These are phyloP conservation scores for Aspergillus kassunensis DNA, from an alignment of 495 filamentous ascomycete genomes.

Conservation along the genomic window DNA sequence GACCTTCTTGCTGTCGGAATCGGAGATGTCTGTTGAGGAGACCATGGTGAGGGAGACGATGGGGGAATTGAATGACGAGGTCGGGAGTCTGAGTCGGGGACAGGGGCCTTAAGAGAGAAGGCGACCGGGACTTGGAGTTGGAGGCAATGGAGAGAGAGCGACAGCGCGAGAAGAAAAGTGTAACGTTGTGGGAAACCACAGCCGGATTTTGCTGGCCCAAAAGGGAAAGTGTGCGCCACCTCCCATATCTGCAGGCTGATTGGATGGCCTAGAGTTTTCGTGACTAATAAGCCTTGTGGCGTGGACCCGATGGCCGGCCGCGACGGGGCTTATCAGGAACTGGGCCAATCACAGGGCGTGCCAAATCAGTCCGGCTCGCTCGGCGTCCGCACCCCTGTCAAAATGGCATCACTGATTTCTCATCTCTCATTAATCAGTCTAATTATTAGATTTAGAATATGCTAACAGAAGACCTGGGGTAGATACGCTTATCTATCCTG, in stretches of 20 bases:
- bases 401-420: background rate
- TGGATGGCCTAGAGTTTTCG: background rate
- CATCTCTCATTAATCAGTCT: background rate
- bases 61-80: background rate
- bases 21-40: constrained; percentile 15
- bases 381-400: background rate
- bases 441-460: too few species aligned
- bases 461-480: too few species aligned
- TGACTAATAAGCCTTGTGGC: constrained; percentile 7
- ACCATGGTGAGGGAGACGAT: constrained; percentile 1
- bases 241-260: too few species aligned
- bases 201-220: constrained; percentile 4
- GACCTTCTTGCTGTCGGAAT: constrained; percentile 14
- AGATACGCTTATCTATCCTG: too few species aligned
- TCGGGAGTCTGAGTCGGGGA: background rate
- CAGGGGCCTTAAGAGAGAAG: background rate
- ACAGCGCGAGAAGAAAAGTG: too few species aligned
- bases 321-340: background rate
- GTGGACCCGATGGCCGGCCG: background rate
- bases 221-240: background rate
- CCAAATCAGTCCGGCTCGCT: background rate
- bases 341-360: background rate
- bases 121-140: background rate
- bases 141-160: background rate
- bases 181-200: constrained; percentile 1